Evolutionary conservation across 2,329 filamentous ascomycete species (phyloP).

Genomic region (Trichoderma sp.): DNA sequence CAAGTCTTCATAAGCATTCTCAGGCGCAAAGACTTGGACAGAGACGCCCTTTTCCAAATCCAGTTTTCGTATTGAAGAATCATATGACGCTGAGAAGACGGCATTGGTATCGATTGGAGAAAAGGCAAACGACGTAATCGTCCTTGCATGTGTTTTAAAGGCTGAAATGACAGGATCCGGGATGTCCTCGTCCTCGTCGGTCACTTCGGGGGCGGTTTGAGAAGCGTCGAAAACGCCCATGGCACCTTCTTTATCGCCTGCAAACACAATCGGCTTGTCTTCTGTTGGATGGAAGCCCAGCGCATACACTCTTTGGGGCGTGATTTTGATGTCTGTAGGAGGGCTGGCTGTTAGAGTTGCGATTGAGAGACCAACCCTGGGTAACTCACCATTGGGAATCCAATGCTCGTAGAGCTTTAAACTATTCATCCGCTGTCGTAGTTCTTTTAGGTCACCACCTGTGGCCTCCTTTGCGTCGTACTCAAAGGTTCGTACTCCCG

Average conservation of each 20-base stretch:
- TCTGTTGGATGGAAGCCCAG: conserved; percentile 85
- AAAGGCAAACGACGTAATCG: conserved; percentile 83
- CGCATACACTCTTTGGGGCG: conserved; percentile 82
- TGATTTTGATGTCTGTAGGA: conserved; percentile 78
- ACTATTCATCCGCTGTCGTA: conserved; percentile 75
- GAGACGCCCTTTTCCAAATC: conserved; percentile 81
- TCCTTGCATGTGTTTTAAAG: conserved; percentile 86
- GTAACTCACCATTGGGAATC: conserved; percentile 68
- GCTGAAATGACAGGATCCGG: conserved; percentile 80
- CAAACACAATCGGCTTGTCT: conserved; percentile 86
- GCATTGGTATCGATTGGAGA: conserved; percentile 70
- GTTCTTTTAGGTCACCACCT: conserved; percentile 70
- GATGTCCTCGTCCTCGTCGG: conserved; percentile 68
- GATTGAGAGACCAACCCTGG: neutral
- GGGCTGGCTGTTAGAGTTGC: neutral
- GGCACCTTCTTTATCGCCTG: conserved; percentile 90
- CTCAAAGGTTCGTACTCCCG: conserved; percentile 84
- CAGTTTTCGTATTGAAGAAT: conserved; percentile 85
- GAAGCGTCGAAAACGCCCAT: conserved; percentile 90
- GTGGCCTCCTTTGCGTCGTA: conserved; percentile 79
- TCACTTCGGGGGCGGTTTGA: conserved; percentile 61
- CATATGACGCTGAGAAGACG: conserved; percentile 86
- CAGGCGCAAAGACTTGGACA: conserved; percentile 77
- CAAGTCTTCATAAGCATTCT: conserved; percentile 67
- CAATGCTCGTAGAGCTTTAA: conserved; percentile 82